These are phyloP conservation scores for Ascobolus immersus DNA, from an alignment of 495 filamentous ascomycete genomes.

Conservation along the genomic window DNA sequence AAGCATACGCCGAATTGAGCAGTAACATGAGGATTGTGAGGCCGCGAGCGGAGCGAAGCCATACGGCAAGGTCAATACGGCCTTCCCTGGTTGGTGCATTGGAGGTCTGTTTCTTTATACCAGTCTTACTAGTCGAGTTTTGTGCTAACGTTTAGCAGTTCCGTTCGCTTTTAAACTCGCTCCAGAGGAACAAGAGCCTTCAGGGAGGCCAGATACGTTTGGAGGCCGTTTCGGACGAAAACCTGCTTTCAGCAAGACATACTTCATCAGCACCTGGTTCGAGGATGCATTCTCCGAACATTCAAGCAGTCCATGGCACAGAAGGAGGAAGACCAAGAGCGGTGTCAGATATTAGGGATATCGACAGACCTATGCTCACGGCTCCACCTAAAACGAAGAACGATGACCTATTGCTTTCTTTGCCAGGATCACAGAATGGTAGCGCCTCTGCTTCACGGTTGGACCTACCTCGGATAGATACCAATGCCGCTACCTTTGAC, in stretches of 20 bases:
- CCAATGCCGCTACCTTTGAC: too few relatives aligned
- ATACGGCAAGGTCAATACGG: conserved; percentile 48
- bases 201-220: conserved; percentile 39
- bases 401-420: too few relatives aligned
- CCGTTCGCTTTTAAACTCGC: conserved; percentile 54
- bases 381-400: too few relatives aligned
- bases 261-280: conserved; percentile 11
- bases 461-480: too few relatives aligned
- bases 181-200: conserved; percentile 54
- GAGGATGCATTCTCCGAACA: conserved; percentile 4
- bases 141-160: conserved; percentile 22
- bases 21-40: conserved; percentile 80
- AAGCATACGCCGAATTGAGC: conserved; percentile 55
- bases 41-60: conserved; percentile 35
- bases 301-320: too few relatives aligned
- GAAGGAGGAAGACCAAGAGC: too few relatives aligned
- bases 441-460: too few relatives aligned
- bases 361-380: too few relatives aligned
- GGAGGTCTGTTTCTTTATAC: conserved; percentile 22
- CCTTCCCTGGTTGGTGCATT: conserved; percentile 81
- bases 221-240: too few relatives aligned
- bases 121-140: conserved; percentile 1
- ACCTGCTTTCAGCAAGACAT: too few relatives aligned
- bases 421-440: too few relatives aligned
- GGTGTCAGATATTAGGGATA: too few relatives aligned